Conservation (phyloP, 2,329 filamentous ascomycete genomes). For the Penicillium capsulatum region DNA sequence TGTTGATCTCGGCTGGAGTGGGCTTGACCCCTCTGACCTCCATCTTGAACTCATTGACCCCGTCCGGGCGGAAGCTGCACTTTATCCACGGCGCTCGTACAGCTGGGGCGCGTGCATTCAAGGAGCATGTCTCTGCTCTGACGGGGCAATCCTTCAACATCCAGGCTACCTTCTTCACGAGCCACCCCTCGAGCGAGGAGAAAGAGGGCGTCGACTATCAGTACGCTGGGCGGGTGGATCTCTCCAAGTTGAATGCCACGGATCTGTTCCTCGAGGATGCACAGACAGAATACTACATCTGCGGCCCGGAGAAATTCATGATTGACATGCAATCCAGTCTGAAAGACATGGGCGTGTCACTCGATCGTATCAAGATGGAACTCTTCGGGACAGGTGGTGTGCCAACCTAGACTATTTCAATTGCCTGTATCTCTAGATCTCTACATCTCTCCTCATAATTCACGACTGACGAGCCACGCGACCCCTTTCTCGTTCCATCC, state of each 20-base stretch:
- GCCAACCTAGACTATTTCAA: constrained; percentile 8
- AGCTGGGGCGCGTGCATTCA: constrained; percentile 49
- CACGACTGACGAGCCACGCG: no score
- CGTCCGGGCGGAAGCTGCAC: constrained; percentile 48
- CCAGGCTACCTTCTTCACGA: constrained; percentile 56
- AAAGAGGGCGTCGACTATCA: constrained; percentile 57
- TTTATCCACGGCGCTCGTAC: constrained; percentile 58
- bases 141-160: constrained; percentile 46
- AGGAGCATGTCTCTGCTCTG: constrained; percentile 49
- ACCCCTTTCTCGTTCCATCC: no score
- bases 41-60: constrained; percentile 54
- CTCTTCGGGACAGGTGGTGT: constrained; percentile 59
- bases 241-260: constrained; percentile 53
- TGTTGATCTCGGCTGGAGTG: constrained; percentile 60
- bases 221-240: constrained; percentile 54
- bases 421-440: neutral
- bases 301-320: constrained; percentile 70
- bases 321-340: constrained; percentile 53
- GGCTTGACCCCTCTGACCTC: constrained; percentile 58
- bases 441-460: neutral
- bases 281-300: constrained; percentile 64
- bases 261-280: constrained; percentile 55
- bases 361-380: constrained; percentile 62
- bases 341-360: constrained; percentile 52
- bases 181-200: constrained; percentile 45